Evolutionary conservation across 2,329 filamentous ascomycete genomes (phyloP).

Genomic region (Trichoderma koningii): DNA sequence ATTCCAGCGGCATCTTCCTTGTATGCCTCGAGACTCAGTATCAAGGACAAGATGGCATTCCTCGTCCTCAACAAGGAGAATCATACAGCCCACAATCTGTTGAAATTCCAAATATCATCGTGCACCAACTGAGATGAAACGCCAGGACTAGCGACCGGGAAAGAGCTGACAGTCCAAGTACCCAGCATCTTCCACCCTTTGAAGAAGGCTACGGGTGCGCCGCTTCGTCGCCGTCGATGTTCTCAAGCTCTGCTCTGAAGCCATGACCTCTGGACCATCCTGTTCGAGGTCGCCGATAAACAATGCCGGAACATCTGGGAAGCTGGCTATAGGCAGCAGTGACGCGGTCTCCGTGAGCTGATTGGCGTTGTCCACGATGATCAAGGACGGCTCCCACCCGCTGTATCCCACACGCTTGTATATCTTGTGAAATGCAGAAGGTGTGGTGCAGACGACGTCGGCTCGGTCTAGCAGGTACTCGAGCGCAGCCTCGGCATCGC

Average conservation of each 20-base stretch:
- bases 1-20: too few species aligned
- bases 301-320: not conserved
- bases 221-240: not conserved
- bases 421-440: not conserved
- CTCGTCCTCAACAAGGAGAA: too few species aligned
- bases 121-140: too few species aligned
- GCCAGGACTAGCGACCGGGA: too few species aligned
- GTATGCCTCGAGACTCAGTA: too few species aligned
- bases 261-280: not conserved
- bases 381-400: not conserved
- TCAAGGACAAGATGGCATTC: too few species aligned
- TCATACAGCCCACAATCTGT: too few species aligned
- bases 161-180: not conserved
- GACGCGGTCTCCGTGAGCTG: conserved; percentile 8
- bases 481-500: not conserved
- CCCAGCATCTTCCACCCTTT: not conserved
- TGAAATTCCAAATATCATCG: too few species aligned
- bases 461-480: not conserved
- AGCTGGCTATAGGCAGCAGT: not conserved
- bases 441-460: not conserved
- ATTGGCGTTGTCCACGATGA: conserved; percentile 7
- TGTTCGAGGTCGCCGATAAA: conserved; percentile 14
- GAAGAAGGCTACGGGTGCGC: not conserved
- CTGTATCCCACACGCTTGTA: not conserved
- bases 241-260: not conserved